A percentile compares a stretch with the other conserved stretches of the same genome.
Conservation (phyloP, 192 early-diverging fungal species). For the Backusella australiensis region DNA sequence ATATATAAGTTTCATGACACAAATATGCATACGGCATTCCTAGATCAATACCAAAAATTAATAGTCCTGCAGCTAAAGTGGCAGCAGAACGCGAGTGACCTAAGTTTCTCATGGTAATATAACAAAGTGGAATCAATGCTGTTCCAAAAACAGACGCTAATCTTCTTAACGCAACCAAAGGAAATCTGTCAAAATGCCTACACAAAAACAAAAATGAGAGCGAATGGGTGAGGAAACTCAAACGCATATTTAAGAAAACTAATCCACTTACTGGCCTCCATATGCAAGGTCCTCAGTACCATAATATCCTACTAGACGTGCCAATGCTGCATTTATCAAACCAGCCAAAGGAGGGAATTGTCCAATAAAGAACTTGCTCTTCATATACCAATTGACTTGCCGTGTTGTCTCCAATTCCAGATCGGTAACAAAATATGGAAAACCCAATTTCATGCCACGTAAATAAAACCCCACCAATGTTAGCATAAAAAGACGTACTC, state of each 20-base stretch:
- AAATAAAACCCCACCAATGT: background rate
- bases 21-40: background rate
- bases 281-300: constrained; percentile 22
- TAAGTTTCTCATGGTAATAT: constrained; percentile 75
- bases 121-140: constrained; percentile 74
- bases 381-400: constrained; percentile 29
- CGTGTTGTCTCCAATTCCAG: constrained; percentile 12
- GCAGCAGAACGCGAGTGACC: constrained; percentile 72
- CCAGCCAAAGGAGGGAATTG: constrained; percentile 22
- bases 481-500: background rate
- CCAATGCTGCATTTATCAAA: constrained; percentile 12
- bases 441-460: constrained; percentile 8
- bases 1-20: background rate
- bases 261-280: constrained; percentile 30
- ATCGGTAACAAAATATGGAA: background rate
- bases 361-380: constrained; percentile 31
- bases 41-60: constrained; percentile 67
- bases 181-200: constrained; percentile 34
- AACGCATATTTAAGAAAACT: too few relatives aligned
- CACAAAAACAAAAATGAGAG: background rate
- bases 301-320: constrained; percentile 19
- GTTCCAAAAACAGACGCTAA: constrained; percentile 76
- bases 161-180: constrained; percentile 80
- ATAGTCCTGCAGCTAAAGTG: constrained; percentile 69
- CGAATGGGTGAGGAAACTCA: background rate